phyloP scores from a whole-genome alignment of 75 land plant species.

The Larix kaempferi region DNA sequence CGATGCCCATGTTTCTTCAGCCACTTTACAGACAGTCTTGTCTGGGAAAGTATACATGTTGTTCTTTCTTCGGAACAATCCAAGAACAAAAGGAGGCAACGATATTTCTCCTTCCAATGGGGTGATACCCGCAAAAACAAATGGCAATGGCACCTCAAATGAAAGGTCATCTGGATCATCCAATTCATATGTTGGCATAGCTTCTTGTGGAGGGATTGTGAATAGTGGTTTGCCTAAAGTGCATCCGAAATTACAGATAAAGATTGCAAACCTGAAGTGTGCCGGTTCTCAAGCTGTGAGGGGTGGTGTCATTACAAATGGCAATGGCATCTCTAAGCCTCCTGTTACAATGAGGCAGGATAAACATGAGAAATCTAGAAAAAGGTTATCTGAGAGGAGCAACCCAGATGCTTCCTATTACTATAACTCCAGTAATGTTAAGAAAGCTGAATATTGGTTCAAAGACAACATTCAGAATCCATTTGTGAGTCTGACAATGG shows the following conservation, averaged over 20 bases:
- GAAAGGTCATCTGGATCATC: conserved; percentile 7
- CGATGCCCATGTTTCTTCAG: conserved; percentile 71
- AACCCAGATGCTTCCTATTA: too few species aligned
- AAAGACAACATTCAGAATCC: not conserved
- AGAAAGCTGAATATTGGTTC: not conserved
- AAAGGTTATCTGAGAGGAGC: not conserved
- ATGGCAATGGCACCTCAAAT: conserved; percentile 18
- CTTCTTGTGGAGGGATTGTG: too few species aligned
- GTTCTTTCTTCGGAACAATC: conserved; percentile 35
- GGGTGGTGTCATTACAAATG: conserved; percentile 10
- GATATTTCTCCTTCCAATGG: conserved; percentile 15
- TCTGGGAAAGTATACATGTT: conserved; percentile 91
- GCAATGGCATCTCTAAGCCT: conserved; percentile 13
- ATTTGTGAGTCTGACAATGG: not conserved
- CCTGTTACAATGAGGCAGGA: not conserved
- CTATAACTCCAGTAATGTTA: too few species aligned
- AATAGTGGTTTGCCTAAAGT: conserved; percentile 18
- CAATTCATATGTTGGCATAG: conserved; percentile 4
- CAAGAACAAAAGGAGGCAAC: conserved; percentile 17
- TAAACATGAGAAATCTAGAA: conserved; percentile 1
- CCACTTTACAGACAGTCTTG: conserved; percentile 60
- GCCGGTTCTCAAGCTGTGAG: conserved; percentile 7
- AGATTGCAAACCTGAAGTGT: conserved; percentile 8
- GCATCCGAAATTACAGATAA: conserved; percentile 17
- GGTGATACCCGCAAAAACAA: conserved; percentile 6